A percentile compares a stretch with the other conserved stretches of the same genome.
These are phyloP conservation scores for Sphaceloma murrayae DNA, from an alignment of 2,329 filamentous ascomycete species.

Conservation along the genomic window DNA sequence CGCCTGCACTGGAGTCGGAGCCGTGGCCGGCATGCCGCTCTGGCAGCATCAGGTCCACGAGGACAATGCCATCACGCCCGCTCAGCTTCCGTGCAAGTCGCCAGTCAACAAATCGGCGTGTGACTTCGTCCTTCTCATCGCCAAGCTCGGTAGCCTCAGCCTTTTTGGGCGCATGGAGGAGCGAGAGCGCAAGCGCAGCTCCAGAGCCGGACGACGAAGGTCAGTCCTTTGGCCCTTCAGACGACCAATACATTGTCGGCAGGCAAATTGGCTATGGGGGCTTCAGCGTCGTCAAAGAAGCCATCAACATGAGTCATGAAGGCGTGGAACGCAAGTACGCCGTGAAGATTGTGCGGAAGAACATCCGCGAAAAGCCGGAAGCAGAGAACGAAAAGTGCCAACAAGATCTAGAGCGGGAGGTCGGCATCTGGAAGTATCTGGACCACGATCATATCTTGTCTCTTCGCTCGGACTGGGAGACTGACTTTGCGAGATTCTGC, in stretches of 20 bases:
- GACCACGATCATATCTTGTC: slow-evolving; percentile 53
- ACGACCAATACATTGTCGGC: slow-evolving; percentile 55
- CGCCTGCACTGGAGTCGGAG: slow-evolving; percentile 24
- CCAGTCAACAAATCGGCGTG: slow-evolving; percentile 39
- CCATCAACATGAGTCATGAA: slow-evolving; percentile 47
- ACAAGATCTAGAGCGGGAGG: slow-evolving; percentile 59
- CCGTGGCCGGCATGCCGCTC: slow-evolving; percentile 22
- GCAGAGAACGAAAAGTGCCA: slow-evolving; percentile 56
- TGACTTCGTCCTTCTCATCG: slow-evolving; percentile 45
- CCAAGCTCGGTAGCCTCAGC: slow-evolving; percentile 49
- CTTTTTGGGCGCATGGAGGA: slow-evolving; percentile 47
- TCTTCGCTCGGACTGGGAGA: slow-evolving; percentile 55
- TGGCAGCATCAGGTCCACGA: slow-evolving; percentile 22
- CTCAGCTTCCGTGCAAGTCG: slow-evolving; percentile 31
- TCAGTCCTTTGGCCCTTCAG: slow-evolving; percentile 52
- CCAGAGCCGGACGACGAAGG: slow-evolving; percentile 56
- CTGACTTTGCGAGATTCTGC: slow-evolving; percentile 59
- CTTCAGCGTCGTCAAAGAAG: slow-evolving; percentile 58
- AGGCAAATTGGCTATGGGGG: slow-evolving; percentile 57
- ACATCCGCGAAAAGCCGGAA: slow-evolving; percentile 46
- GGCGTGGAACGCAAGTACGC: slow-evolving; percentile 48
- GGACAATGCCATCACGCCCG: slow-evolving; percentile 25
- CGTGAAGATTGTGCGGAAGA: slow-evolving; percentile 59
- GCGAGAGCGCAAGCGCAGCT: slow-evolving; percentile 31
- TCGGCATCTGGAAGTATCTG: slow-evolving; percentile 57